Conservation (phyloP, 805 yeast species). For the Isabelozyma heimii region DNA sequence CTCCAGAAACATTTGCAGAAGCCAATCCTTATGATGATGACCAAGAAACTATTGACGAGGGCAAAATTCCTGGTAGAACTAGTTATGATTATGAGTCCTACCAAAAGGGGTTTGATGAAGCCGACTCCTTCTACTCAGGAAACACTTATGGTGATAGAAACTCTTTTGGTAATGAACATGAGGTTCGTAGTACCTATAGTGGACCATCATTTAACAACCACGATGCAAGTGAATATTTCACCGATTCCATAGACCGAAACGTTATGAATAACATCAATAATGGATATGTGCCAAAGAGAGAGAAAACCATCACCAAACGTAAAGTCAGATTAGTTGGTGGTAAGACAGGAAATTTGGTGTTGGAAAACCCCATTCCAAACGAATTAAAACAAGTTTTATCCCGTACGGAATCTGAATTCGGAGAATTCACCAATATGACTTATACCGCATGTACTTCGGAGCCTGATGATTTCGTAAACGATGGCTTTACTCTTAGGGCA, state of each 20-base stretch:
- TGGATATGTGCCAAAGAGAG: slow-evolving; percentile 56
- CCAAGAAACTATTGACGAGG: slow-evolving; percentile 20
- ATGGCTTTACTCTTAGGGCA: slow-evolving; percentile 85
- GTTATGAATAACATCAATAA: slow-evolving; percentile 43
- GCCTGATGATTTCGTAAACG: slow-evolving; percentile 77
- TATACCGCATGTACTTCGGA: slow-evolving; percentile 95
- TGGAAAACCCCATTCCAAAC: slow-evolving; percentile 93
- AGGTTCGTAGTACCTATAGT: slow-evolving; percentile 25
- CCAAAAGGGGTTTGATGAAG: slow-evolving; percentile 33
- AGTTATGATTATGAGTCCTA: slow-evolving; percentile 34
- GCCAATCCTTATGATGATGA: slow-evolving; percentile 40
- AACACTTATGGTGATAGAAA: slow-evolving; percentile 6
- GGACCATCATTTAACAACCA: slow-evolving; percentile 18
- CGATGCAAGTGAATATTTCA: slow-evolving; percentile 37
- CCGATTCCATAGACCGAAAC: slow-evolving; percentile 45
- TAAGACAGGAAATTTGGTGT: slow-evolving; percentile 73
- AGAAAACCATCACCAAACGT: slow-evolving; percentile 66
- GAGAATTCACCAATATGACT: slow-evolving; percentile 94
- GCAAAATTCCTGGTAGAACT: slow-evolving; percentile 21
- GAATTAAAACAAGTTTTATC: slow-evolving; percentile 83
- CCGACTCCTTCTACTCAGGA: slow-evolving; percentile 31
- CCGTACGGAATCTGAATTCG: slow-evolving; percentile 69
- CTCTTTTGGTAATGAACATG: not conserved
- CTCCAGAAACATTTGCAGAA: slow-evolving; percentile 60
- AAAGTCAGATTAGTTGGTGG: slow-evolving; percentile 64